phyloP scores from a whole-genome alignment of 805 yeast genomes.

The Monosporozyma solicola region DNA sequence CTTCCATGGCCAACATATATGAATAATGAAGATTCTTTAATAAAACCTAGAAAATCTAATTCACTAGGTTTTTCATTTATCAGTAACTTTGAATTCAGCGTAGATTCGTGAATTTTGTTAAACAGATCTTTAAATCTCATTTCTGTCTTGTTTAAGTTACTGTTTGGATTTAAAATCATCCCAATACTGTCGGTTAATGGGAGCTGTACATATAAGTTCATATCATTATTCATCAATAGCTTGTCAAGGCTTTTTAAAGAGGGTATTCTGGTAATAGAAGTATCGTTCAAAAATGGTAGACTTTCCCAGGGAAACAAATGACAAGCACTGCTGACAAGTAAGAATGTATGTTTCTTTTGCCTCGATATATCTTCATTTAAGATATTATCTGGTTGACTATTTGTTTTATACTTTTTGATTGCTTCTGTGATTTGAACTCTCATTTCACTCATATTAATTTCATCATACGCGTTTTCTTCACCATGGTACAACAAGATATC shows the following conservation, averaged over 20 bases:
- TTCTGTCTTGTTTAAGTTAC: constrained; percentile 66
- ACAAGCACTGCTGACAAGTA: constrained; percentile 60
- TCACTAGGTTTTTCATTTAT: constrained; percentile 53
- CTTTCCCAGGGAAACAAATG: constrained; percentile 89
- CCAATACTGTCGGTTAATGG: constrained; percentile 34
- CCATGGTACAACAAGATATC: constrained; percentile 58
- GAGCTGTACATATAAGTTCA: constrained; percentile 10
- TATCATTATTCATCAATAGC: constrained; percentile 20
- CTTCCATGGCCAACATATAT: constrained; percentile 94
- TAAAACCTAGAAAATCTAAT: constrained; percentile 35
- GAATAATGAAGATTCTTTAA: constrained; percentile 42
- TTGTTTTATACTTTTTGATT: constrained; percentile 28
- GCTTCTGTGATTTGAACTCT: constrained; percentile 42
- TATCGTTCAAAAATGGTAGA: constrained; percentile 42
- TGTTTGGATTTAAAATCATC: constrained; percentile 73
- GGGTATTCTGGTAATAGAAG: constrained; percentile 69
- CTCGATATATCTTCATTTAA: constrained; percentile 2
- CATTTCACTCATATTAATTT: constrained; percentile 49
- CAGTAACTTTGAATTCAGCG: constrained; percentile 43
- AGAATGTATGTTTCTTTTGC: constrained; percentile 45
- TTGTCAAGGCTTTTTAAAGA: constrained; percentile 42
- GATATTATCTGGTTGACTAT: background rate
- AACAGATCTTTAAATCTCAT: constrained; percentile 42
- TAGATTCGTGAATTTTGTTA: constrained; percentile 15
- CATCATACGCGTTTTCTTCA: constrained; percentile 55